Base-by-base conservation (phyloP, 768 basidiomycete genomes). In the Tubosaeta sp. region DNA sequence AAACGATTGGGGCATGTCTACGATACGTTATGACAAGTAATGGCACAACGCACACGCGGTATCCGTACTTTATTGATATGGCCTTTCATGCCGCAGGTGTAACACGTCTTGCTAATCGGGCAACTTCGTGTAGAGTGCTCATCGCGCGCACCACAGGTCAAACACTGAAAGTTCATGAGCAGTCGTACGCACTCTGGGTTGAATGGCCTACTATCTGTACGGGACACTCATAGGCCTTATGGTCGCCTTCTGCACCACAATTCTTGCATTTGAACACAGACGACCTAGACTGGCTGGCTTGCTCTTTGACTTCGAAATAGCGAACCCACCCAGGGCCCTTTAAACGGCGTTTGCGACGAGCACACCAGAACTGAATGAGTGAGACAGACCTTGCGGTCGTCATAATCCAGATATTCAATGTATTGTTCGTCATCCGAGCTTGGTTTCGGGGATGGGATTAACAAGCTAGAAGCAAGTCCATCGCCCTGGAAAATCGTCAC, bases 71-170 rank as follows among this genome's bases (percentile, higher is more conserved):
- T 75, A 56, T 78, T 87, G 48, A 90, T 79, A 61, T 90, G 89
- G 2, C 90, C 90, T 63, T 86, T 87, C 86, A 89, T 88, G 14
- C 86, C 86, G 58, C 90, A 92, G 3, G 74, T 77, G 59, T 81
- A 91, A 60, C 90, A 92, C 0, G 78, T 82, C 67, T 90, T 90
- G 68, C 81, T 83, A 53, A 89, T 85, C 3, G 89, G 87, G 68
- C 89, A 92, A 45, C 81, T 81, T 35, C 83, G 75, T 16, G 90
- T 90, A 3, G 76, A 72, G 66, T 92, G 90, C 54, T 91, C 89
- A 59, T 91, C 80, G 44, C 84, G 81, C 27, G 77, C 86, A 51
- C 90, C 90, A 61, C 90, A 92, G 22, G 85, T 90, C 51, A 87
- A 64, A 63, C 90, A 92, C 90, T 91, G 47, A 2, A 12, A 45